Percentiles rank a stretch among this genome's conserved stretches.
These are phyloP conservation scores for Diaporthe humulicola DNA, from an alignment of 2,329 filamentous ascomycete genomes.

Conservation along the genomic window DNA sequence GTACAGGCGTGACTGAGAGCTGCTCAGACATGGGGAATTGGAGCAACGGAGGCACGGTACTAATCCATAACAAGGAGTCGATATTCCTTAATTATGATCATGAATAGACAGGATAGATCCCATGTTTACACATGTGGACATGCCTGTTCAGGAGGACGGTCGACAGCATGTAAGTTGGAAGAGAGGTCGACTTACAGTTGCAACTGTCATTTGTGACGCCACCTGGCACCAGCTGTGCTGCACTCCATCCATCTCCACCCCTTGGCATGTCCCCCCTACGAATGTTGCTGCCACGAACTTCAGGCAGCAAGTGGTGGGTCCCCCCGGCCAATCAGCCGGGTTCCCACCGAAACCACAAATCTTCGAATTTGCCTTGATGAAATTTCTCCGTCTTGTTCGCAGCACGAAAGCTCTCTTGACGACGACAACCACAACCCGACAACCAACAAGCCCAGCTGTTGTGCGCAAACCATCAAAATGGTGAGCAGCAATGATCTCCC, in stretches of 20 bases:
- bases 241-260: no score
- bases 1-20: not conserved
- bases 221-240: not conserved
- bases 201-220: not conserved
- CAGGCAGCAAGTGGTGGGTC: constrained; percentile 25
- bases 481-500: constrained; percentile 51
- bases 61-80: not conserved
- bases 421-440: constrained; percentile 37
- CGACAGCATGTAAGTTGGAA: not conserved
- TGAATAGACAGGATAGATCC: not conserved
- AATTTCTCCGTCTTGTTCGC: constrained; percentile 37
- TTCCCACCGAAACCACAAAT: constrained; percentile 40
- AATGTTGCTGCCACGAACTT: constrained; percentile 1
- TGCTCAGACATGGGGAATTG: not conserved
- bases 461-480: constrained; percentile 69
- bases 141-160: not conserved
- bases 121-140: no score
- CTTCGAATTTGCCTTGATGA: constrained; percentile 34
- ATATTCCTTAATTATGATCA: no score
- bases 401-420: constrained; percentile 33
- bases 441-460: constrained; percentile 49
- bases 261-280: not conserved
- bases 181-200: not conserved
- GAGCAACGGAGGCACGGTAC: not conserved
- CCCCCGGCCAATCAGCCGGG: constrained; percentile 31